phyloP scores from a whole-genome alignment of 2,329 filamentous ascomycete species.

The Phyllosticta capitalensis region DNA sequence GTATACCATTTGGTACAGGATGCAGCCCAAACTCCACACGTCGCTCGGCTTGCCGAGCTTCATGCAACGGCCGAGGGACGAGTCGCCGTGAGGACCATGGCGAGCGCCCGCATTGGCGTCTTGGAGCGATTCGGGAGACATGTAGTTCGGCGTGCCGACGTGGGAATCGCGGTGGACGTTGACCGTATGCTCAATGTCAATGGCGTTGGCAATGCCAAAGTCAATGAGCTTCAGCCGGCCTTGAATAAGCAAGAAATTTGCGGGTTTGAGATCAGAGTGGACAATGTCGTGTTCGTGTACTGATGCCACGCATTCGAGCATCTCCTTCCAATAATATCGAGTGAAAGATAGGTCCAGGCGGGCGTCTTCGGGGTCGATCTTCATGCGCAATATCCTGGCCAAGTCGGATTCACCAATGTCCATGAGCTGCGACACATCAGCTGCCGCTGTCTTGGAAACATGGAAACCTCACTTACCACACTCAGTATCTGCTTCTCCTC shows the following conservation, averaged over 20 bases:
- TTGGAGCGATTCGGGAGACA: conserved; percentile 90
- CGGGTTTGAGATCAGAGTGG: conserved; percentile 92
- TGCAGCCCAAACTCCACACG: conserved; percentile 93
- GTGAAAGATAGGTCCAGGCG: conserved; percentile 83
- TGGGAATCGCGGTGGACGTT: conserved; percentile 95
- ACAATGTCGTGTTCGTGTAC: conserved; percentile 89
- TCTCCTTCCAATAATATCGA: conserved; percentile 98
- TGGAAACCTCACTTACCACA: conserved; percentile 50
- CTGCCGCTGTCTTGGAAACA: not conserved
- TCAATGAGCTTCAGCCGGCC: conserved; percentile 92
- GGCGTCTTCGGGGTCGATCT: conserved; percentile 50
- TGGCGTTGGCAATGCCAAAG: conserved; percentile 96
- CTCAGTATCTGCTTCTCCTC: conserved; percentile 81
- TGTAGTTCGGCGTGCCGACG: conserved; percentile 95
- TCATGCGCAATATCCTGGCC: conserved; percentile 67
- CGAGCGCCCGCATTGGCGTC: conserved; percentile 61
- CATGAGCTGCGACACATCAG: conserved; percentile 57
- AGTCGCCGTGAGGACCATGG: conserved; percentile 30
- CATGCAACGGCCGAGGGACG: conserved; percentile 62
- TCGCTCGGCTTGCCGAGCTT: conserved; percentile 94
- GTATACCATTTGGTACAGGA: conserved; percentile 96
- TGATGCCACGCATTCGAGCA: conserved; percentile 88
- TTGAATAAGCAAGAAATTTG: conserved; percentile 89
- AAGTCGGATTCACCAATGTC: conserved; percentile 94
- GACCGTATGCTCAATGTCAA: conserved; percentile 88